Evolutionary conservation across 1,139 yeast species (phyloP).

Genomic region (Blastobotrys proliferans): DNA sequence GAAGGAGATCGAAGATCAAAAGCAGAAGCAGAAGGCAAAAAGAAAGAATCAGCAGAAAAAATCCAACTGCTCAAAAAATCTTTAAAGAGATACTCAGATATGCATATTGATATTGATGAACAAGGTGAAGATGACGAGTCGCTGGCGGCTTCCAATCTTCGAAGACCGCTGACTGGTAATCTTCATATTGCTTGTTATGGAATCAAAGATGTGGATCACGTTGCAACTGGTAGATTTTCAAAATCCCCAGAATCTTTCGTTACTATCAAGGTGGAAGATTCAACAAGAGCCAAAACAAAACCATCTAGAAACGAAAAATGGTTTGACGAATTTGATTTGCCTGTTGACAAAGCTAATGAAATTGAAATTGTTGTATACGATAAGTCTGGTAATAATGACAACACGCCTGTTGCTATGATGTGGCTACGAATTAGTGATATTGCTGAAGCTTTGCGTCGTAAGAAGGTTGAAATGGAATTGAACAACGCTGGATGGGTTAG

Average conservation of each 20-base stretch:
- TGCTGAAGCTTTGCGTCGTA: constrained; percentile 90
- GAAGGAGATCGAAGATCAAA: constrained; percentile 88
- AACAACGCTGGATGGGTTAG: constrained; percentile 84
- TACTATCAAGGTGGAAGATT: constrained; percentile 80
- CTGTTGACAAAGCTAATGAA: constrained; percentile 88
- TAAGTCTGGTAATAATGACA: constrained; percentile 44
- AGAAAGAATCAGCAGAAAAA: constrained; percentile 77
- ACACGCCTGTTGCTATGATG: constrained; percentile 85
- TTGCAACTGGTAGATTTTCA: constrained; percentile 73
- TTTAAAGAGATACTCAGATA: constrained; percentile 80
- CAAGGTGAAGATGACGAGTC: constrained; percentile 38
- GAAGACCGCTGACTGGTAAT: constrained; percentile 80
- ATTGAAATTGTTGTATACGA: constrained; percentile 85
- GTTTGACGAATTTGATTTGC: constrained; percentile 76
- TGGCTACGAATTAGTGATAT: constrained; percentile 90
- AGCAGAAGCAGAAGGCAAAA: constrained; percentile 85
- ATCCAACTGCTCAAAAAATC: constrained; percentile 80
- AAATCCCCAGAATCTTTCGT: constrained; percentile 79
- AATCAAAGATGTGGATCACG: constrained; percentile 86
- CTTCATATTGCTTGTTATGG: constrained; percentile 67
- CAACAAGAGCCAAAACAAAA: constrained; percentile 70
- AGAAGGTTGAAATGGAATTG: constrained; percentile 72
- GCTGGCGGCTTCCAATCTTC: constrained; percentile 56
- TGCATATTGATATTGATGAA: constrained; percentile 64
- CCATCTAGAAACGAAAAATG: constrained; percentile 75